Evolutionary conservation across 371 early-diverging fungal species (phyloP).

Genomic region (Zopfochytrium polystomum): DNA sequence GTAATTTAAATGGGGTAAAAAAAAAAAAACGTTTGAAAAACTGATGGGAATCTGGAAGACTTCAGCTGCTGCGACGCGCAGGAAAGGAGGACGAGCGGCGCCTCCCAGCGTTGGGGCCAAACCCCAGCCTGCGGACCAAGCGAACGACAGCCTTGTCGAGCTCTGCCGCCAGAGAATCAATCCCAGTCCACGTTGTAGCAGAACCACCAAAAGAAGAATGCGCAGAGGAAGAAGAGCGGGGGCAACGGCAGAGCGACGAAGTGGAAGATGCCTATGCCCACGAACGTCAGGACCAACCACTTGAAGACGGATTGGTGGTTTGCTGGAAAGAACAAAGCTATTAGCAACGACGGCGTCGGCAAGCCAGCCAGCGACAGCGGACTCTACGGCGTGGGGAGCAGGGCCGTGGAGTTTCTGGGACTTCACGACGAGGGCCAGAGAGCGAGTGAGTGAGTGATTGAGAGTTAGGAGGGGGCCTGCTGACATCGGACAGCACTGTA

Average conservation of each 20-base stretch:
- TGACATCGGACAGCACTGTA: too few species aligned
- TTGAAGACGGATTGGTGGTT: slow-evolving; percentile 75
- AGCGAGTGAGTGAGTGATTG: too few species aligned
- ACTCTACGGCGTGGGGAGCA: too few species aligned
- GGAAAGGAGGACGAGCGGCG: slow-evolving; percentile 1
- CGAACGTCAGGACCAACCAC: slow-evolving; percentile 61
- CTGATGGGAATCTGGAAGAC: background rate
- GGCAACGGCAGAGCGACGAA: too few species aligned
- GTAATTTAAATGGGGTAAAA: background rate
- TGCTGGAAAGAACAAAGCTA: too few species aligned
- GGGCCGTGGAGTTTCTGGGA: too few species aligned
- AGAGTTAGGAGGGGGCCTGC: too few species aligned
- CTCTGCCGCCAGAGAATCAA: slow-evolving; percentile 77
- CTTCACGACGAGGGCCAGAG: too few species aligned
- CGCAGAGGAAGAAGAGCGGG: slow-evolving; percentile 57
- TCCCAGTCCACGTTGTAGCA: slow-evolving; percentile 88
- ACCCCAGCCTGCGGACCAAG: slow-evolving; percentile 56
- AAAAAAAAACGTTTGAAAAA: background rate
- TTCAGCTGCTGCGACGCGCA: background rate
- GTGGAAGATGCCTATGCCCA: slow-evolving; percentile 62
- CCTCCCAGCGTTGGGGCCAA: slow-evolving; percentile 51
- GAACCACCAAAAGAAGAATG: slow-evolving; percentile 83
- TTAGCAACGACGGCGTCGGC: too few species aligned
- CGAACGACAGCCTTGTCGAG: slow-evolving; percentile 66
- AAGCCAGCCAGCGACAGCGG: too few species aligned